Evolutionary conservation across 257 asterid species (phyloP).

Genomic region (Ajuga chamaepitys): DNA sequence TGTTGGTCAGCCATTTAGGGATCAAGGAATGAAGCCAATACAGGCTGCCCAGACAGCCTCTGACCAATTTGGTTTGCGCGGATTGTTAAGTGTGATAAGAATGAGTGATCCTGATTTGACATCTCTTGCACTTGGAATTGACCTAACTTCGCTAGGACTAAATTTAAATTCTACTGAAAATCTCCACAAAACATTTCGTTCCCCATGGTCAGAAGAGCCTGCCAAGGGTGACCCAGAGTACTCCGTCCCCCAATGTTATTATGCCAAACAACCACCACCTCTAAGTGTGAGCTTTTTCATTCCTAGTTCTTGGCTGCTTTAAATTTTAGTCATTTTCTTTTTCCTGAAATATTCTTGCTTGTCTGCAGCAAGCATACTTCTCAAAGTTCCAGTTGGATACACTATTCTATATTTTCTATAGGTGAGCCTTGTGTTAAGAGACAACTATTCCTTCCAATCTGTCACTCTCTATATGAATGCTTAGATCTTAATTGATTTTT

Average conservation of each 20-base stretch:
- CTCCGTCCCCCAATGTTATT: constrained; percentile 89
- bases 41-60: constrained; percentile 54
- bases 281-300: constrained; percentile 51
- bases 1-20: constrained; percentile 79
- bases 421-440: constrained; percentile 31
- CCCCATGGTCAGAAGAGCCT: constrained; percentile 98
- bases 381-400: constrained; percentile 83
- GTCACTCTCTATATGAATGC: constrained; percentile 1
- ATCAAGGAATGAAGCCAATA: constrained; percentile 70
- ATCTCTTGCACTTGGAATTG: constrained; percentile 93
- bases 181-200: constrained; percentile 78
- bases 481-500: constrained; percentile 17
- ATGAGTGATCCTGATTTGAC: constrained; percentile 87
- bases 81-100: constrained; percentile 79
- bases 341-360: constrained; percentile 30
- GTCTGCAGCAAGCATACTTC: constrained; percentile 83
- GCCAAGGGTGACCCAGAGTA: constrained; percentile 91
- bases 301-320: constrained; percentile 9
- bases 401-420: constrained; percentile 75
- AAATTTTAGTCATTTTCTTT: not conserved
- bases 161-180: constrained; percentile 86
- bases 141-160: constrained; percentile 88
- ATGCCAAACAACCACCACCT: constrained; percentile 77
- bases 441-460: constrained; percentile 6
- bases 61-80: constrained; percentile 86